A percentile compares a stretch with the other conserved stretches of the same genome.
phyloP scores from a whole-genome alignment of 2,329 filamentous ascomycete species.

The Cladosporium halotolerans region DNA sequence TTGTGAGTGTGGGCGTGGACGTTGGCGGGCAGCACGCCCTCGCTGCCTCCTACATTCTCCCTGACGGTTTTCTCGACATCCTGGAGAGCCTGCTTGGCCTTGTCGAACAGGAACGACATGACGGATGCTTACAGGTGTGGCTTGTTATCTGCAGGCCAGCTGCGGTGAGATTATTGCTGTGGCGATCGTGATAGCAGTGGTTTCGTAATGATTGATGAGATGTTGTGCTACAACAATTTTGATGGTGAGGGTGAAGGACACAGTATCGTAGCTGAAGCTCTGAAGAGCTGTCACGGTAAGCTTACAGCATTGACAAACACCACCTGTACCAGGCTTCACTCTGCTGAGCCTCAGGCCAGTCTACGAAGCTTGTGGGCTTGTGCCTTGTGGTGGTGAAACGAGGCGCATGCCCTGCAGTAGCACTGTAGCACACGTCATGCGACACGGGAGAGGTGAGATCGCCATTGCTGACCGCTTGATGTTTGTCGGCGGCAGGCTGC shows the following conservation, averaged over 20 bases:
- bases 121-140: not conserved
- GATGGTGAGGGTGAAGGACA: too few species aligned
- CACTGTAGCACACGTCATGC: conserved; percentile 1
- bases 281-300: too few species aligned
- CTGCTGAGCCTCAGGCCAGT: conserved; percentile 1
- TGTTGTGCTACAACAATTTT: too few species aligned
- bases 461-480: not conserved
- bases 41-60: conserved; percentile 34
- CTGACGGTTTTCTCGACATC: conserved; percentile 47
- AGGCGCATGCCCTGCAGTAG: not conserved
- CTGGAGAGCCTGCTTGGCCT: conserved; percentile 48
- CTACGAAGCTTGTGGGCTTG: not conserved
- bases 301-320: too few species aligned
- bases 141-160: too few species aligned
- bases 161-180: too few species aligned
- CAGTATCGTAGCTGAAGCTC: too few species aligned
- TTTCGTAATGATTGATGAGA: too few species aligned
- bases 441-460: not conserved
- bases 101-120: conserved; percentile 44
- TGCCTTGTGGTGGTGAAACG: not conserved
- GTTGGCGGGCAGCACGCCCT: conserved; percentile 31
- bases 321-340: too few species aligned
- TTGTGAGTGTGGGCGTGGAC: conserved; percentile 44
- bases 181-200: too few species aligned
- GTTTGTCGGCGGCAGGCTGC: too few species aligned